Evolutionary conservation across 2,329 filamentous ascomycete genomes (phyloP).

Genomic region (Ceratocystis albifundus): DNA sequence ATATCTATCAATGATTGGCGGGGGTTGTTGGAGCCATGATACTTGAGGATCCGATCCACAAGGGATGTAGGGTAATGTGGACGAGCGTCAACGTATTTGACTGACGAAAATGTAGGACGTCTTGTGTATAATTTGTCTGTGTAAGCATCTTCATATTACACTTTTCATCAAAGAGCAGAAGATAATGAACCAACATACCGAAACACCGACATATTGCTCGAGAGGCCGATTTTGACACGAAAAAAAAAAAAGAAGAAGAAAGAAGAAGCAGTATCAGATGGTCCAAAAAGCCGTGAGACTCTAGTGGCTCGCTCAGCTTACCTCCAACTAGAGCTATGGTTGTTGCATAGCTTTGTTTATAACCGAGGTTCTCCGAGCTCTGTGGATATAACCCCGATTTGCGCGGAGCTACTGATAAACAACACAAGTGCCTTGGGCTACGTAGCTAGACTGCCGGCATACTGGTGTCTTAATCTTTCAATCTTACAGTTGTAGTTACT

Average conservation of each 20-base stretch:
- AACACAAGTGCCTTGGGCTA: background rate
- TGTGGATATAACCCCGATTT: too few relatives aligned
- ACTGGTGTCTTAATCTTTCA: background rate
- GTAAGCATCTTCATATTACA: background rate
- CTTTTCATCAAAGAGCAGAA: background rate
- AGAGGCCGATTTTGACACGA: background rate
- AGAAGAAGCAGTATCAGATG: background rate
- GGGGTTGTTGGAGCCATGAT: slow-evolving; percentile 33
- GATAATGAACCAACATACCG: slow-evolving; percentile 23
- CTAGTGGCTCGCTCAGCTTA: background rate
- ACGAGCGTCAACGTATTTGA: slow-evolving; percentile 48
- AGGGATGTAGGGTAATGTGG: slow-evolving; percentile 47
- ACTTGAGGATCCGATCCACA: slow-evolving; percentile 43
- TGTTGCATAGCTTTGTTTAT: background rate
- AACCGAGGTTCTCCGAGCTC: background rate
- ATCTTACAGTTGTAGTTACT: background rate
- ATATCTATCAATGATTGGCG: slow-evolving; percentile 40
- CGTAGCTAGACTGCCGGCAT: background rate
- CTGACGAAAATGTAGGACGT: slow-evolving; percentile 44
- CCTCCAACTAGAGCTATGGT: background rate
- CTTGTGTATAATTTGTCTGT: slow-evolving; percentile 26
- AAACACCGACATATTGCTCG: slow-evolving; percentile 25
- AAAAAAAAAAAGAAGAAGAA: background rate
- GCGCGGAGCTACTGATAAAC: background rate
- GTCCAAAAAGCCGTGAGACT: background rate